Evolutionary conservation across 192 early-diverging fungal genomes (phyloP), one percentile per base, ranked within the genome.

Genomic region (Piromyces sp.): DNA sequence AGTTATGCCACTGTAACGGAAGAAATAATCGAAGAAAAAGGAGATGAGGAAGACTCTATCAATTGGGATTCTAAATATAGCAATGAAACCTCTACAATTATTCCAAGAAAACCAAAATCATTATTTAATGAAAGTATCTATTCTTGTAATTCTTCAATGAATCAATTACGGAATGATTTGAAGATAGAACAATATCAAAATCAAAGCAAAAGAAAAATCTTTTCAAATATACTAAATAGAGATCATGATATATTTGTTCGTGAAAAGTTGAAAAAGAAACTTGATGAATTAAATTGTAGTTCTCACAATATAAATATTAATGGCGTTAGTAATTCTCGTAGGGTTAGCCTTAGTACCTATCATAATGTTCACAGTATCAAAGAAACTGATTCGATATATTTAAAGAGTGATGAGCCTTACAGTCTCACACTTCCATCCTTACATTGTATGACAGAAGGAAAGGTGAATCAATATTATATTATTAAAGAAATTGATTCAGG

Each of bases 391-490:
- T 68, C 51, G 26, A 68, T 68, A 7, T 68, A 68, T 17, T 11
- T 68, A 68, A 68, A 68, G 9, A n/a, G 26, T 68, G 51, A 68
- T 22, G 51, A 68, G 9, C 51, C 22, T n/a, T 6, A 28, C 9
- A 68, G n/a, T n/a, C 26, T 68, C n/a, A n/a, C 51, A 7, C 51
- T 68, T 68, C 51, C 51, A 68, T 68, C 51, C 5, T 68, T 68
- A n/a, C 22, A 68, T 9, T 2, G 51, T 68, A 68, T n/a, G 22
- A 68, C 9, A 9, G 26, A 68, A 68, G 51, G 51, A 28, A 68
- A 68, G n/a, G 86, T 92, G 30, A 92, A 92, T 84, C 91, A 92
- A 82, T 92, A 91, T 80, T 81, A 88, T 17, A 85, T 92, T 29
- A 51, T 92, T 28, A 31, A 84, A 13, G 86, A 89, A 29, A 89